phyloP scores from a whole-genome alignment of 768 basidiomycete species.

The Tubosaeta sp. region DNA sequence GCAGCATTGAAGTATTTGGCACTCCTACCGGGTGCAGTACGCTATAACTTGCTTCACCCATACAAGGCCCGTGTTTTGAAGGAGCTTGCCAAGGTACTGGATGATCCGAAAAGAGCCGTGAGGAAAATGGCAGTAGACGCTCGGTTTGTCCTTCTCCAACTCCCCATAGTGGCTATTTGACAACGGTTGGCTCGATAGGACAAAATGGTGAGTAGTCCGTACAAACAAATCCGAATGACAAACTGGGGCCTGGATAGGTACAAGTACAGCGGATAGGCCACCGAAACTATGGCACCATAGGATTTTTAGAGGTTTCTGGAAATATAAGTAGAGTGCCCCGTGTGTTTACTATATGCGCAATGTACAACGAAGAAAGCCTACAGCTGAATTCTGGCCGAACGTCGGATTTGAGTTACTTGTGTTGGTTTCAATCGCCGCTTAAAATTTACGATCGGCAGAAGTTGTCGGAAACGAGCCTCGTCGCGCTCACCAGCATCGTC shows the following conservation, averaged over 20 bases:
- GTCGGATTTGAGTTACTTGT: too few species aligned
- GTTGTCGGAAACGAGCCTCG: background rate
- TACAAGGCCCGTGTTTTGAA: slow-evolving; percentile 70
- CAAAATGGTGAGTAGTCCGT: slow-evolving; percentile 22
- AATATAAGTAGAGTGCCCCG: background rate
- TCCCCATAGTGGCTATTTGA: background rate
- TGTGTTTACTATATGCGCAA: background rate
- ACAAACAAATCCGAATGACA: background rate
- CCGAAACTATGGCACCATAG: background rate
- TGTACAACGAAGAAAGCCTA: too few species aligned
- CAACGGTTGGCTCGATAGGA: slow-evolving; percentile 13
- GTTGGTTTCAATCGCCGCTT: slow-evolving; percentile 20
- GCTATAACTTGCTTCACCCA: slow-evolving; percentile 81
- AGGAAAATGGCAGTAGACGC: slow-evolving; percentile 88
- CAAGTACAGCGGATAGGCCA: slow-evolving; percentile 23
- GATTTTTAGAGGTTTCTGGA: background rate
- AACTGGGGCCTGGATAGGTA: slow-evolving; percentile 18
- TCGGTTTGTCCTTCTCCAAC: slow-evolving; percentile 32
- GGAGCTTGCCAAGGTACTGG: slow-evolving; percentile 69
- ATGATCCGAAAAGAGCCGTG: slow-evolving; percentile 85
- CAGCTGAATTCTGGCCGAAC: too few species aligned
- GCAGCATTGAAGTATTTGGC: slow-evolving; percentile 73
- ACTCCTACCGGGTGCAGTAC: slow-evolving; percentile 67
- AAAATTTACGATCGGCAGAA: slow-evolving; percentile 7
- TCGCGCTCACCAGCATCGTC: slow-evolving; percentile 4